Conservation (phyloP, 805 yeast genomes). For the Yarrowia sp. region DNA sequence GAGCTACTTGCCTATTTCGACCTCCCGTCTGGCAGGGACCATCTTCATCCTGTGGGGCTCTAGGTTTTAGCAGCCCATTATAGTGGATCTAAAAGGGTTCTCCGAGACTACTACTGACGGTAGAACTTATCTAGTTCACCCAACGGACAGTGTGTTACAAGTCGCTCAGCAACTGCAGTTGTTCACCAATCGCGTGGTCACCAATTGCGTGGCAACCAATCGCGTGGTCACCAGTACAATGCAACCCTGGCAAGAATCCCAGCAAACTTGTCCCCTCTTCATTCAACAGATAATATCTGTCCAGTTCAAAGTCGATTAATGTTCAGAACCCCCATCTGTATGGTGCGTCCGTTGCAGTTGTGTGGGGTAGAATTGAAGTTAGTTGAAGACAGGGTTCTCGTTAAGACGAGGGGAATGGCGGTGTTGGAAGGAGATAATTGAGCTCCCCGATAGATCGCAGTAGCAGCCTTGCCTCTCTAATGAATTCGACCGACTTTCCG, state of each 20-base stretch:
- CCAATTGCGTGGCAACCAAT: no score
- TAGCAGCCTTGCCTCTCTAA: background rate
- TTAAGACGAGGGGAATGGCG: background rate
- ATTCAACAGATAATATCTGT: background rate
- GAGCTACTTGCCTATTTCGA: no score
- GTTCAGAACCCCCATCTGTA: slow-evolving; percentile 11
- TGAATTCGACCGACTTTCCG: no score
- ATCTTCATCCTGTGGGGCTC: background rate
- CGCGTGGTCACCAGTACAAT: no score
- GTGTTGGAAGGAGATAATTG: background rate
- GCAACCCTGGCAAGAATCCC: no score
- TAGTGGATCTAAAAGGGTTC: background rate
- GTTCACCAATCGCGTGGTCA: no score
- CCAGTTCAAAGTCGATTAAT: slow-evolving; percentile 5
- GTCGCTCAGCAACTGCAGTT: no score
- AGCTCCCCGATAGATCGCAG: background rate
- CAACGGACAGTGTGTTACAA: no score
- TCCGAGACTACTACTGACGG: background rate
- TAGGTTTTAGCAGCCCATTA: background rate
- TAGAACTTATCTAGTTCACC: no score
- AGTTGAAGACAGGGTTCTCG: background rate
- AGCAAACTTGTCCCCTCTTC: background rate
- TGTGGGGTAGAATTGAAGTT: slow-evolving; percentile 21
- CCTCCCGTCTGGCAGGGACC: no score
- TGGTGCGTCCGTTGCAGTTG: slow-evolving; percentile 7